Evolutionary conservation across 1,284 basidiomycete genomes (phyloP).

Genomic region (Papiliotrema laurentii): DNA sequence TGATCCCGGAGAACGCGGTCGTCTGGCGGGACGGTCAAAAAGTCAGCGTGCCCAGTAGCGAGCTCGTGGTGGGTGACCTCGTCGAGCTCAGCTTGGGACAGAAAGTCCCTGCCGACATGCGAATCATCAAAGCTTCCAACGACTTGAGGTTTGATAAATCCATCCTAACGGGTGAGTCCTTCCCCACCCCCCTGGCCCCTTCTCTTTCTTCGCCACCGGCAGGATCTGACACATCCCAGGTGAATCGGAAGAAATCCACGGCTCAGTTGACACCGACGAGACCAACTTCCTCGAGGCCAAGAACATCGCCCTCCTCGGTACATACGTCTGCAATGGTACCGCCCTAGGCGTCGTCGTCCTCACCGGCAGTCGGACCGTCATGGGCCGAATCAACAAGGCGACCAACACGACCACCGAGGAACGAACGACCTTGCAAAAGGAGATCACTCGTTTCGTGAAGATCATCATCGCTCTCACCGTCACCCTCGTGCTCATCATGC

Average conservation of each 20-base stretch:
- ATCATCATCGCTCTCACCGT: conserved; percentile 24
- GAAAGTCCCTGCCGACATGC: conserved; percentile 50
- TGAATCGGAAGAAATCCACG: conserved; percentile 1
- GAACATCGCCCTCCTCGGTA: conserved; percentile 53
- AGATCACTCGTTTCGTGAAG: conserved; percentile 43
- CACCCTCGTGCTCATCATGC: conserved; percentile 10
- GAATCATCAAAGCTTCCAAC: conserved; percentile 48
- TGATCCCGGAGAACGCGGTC: conserved; percentile 54
- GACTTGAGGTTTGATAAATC: conserved; percentile 58
- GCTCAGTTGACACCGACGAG: conserved; percentile 44
- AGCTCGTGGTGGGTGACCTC: conserved; percentile 43
- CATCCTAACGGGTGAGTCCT: conserved; percentile 56
- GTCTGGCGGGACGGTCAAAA: conserved; percentile 49
- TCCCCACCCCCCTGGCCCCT: too few relatives aligned
- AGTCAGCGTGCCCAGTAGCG: conserved; percentile 27
- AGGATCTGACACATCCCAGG: too few relatives aligned
- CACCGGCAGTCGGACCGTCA: conserved; percentile 54
- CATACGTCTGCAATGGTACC: conserved; percentile 33
- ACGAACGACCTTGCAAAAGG: conserved; percentile 27
- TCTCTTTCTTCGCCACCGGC: too few relatives aligned
- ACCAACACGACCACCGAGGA: conserved; percentile 9
- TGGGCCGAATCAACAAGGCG: conserved; percentile 33
- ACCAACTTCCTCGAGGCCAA: conserved; percentile 55
- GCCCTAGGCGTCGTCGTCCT: conserved; percentile 53
- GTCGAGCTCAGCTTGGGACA: conserved; percentile 48